Evolutionary conservation across 805 yeast species (phyloP), one percentile per base, ranked within the genome.

Genomic region (Pichia insulana): DNA sequence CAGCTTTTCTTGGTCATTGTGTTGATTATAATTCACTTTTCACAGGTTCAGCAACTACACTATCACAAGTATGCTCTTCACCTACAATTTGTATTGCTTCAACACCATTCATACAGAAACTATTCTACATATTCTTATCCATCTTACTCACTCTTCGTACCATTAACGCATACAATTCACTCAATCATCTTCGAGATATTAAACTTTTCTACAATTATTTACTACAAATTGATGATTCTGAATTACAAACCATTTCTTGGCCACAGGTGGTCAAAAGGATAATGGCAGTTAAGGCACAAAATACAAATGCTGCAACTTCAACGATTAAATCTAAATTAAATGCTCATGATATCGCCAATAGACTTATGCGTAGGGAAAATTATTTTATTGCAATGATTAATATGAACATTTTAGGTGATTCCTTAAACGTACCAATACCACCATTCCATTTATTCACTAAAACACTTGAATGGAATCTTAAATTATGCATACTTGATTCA

Each of bases 351-450:
- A 85, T 92, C 40, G 97, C 97, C 12, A 94, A 92, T 57, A 69
- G 98, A 45, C 83, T 92, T 43, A 89, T 92, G 98, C 70, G 99
- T 46, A 85, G 80, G 51, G 98, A 92, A 47, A 92, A 92, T 57
- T 92, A 89, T 59, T 71, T 88, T 70, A 87, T 92, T 56, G 96
- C 97, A 1, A 63, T 92, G 50, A 79, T 85, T 54, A 89, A 87
- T 61, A 84, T 80, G 51, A 77, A 83, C 45, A 65, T 90, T 1
- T 62, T 90, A 34, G 83, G 83, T 53, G 64, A 85, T 19, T 70
- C 83, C 0, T 57, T 87, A 15, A 77, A 80, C 1, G 48, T 59
- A 5, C 61, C 64, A 2, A 15, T 54, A 12, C 43, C 54, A 19
- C 50, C 54, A 10, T 49, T 52, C 5, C 51, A 55, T 17, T 69